Evolutionary conservation across 495 filamentous ascomycete species (phyloP), one percentile per base, ranked within the genome.

Genomic region (Aspergillus cavernicola): DNA sequence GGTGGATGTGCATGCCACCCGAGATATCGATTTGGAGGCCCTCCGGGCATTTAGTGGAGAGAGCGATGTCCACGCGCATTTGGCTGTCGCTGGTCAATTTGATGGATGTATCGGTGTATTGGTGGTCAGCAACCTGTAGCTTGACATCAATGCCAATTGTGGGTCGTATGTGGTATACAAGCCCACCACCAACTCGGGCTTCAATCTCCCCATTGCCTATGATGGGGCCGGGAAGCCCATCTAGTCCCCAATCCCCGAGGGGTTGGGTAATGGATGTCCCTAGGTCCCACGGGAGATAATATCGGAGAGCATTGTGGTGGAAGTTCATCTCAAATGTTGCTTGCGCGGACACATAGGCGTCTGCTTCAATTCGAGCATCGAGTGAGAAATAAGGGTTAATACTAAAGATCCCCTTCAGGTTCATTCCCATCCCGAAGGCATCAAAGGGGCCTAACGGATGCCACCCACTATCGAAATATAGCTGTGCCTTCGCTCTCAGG

Each of bases 331-430:
- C 32, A 3, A 28, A 7, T 13, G 46, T 38, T 3, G 46, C 46
- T 19, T 28, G 4, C 4, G 46, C 46, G 13, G 46, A 36, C 2
- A 50, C 4, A n/a, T 26, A 26, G 6, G 23, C 33, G 5, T 36
- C 32, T 7, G 46, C 46, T 19, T 50, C 29, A n/a, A 50, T 3
- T 6, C 32, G 46, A 13, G 33, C 33, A 15, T 50, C 46, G 3
- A 50, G 9, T n/a, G 9, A 6, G 35, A 37, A 50, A 15, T 50
- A 50, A 7, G 46, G 46, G n/a, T 50, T 39, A 6, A 50, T 28
- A 6, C 3, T 50, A n/a, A 50, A 39, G 18, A 50, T 38, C 4
- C 32, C 46, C 33, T 50, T 50, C 16, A 50, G 20, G 8, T 7
- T 22, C 15, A 13, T 13, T 2, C 19, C 19, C 20, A 26, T 24